Conservation (phyloP, 352 stramenopile genomes). For the Globisporangium irregulare region DNA sequence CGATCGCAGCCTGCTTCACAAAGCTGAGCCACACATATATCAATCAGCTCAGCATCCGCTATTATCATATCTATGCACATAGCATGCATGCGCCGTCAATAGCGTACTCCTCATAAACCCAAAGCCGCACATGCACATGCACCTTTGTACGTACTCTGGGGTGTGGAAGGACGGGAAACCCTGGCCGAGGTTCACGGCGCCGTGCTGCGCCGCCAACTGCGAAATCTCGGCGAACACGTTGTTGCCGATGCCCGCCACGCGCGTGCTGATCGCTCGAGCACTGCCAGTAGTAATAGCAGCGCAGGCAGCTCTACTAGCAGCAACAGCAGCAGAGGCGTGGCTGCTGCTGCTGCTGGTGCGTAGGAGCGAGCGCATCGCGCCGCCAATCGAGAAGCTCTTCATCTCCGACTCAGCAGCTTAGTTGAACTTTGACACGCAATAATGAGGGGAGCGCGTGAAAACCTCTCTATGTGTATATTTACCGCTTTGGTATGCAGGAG, state of each 20-base stretch:
- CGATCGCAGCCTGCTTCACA: slow-evolving; percentile 83
- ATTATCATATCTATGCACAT: not conserved
- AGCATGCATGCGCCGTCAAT: not conserved
- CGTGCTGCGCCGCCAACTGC: slow-evolving; percentile 71
- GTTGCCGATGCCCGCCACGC: slow-evolving; percentile 57
- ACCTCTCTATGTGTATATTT: not conserved
- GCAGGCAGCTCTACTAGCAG: not conserved
- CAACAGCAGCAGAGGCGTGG: not conserved
- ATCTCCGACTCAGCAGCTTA: not conserved
- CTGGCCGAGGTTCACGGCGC: slow-evolving; percentile 94
- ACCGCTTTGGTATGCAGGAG: not conserved
- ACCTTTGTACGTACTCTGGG: slow-evolving; percentile 36
- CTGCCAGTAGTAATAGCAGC: not conserved
- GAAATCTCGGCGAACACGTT: slow-evolving; percentile 90
- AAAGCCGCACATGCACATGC: not conserved
- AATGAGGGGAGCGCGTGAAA: not conserved
- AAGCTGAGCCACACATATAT: slow-evolving; percentile 42
- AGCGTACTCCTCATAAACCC: not conserved
- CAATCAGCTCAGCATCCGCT: not conserved
- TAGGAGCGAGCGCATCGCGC: slow-evolving; percentile 1
- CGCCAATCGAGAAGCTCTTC: slow-evolving; percentile 2
- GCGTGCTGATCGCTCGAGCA: slow-evolving; percentile 49
- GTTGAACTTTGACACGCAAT: slow-evolving; percentile 11
- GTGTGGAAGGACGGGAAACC: slow-evolving; percentile 96
- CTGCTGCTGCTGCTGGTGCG: not conserved